Evolutionary conservation across 1,139 yeast genomes (phyloP), one percentile per base, ranked within the genome.

Genomic region (Arxiozyma telluris): DNA sequence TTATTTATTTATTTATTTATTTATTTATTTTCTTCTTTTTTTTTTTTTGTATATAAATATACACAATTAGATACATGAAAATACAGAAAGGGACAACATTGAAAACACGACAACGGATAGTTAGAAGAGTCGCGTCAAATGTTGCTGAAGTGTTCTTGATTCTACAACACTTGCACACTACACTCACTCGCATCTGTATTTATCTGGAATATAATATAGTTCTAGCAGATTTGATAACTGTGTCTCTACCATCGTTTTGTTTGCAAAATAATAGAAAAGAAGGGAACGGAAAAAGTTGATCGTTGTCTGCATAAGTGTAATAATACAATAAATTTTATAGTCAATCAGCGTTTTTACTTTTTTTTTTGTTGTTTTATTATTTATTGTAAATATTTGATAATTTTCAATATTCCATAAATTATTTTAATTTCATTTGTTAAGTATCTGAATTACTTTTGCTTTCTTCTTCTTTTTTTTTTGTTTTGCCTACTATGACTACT

Each of bases 401-500:
- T 23, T 23, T 23, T 23, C 6, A 23, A 6, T 23, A 6, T 23
- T 4, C 6, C 25, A 23, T 23, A 23, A 23, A 4, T 23, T 23
- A 23, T 4, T 4, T 23, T 23, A 4, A 23, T 23, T 23, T 23
- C 25, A 23, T 23, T 23, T 23, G 25, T 23, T 23, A 23, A 23
- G 25, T 30, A 11, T 12, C 12, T 3, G 8, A 5, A 30, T 9
- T 9, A 30, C 15, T 9, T 12, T 9, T 30, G 4, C 38, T 30
- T 30, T 30, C 8, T 3, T 15, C 6, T 3, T 27, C n/a, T 34
- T 15, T 34, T 34, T 15, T 34, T 34, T 34, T 15, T 34, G 8
- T 12, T 12, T 34, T 6, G n/a, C n/a, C n/a, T n/a, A 34, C 17
- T 15, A 65, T 66, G 69, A 61, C 69, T 18, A 67, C 70, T 3